phyloP scores from a whole-genome alignment of 108 stramenopile species.

The Epithemia pelagica region DNA sequence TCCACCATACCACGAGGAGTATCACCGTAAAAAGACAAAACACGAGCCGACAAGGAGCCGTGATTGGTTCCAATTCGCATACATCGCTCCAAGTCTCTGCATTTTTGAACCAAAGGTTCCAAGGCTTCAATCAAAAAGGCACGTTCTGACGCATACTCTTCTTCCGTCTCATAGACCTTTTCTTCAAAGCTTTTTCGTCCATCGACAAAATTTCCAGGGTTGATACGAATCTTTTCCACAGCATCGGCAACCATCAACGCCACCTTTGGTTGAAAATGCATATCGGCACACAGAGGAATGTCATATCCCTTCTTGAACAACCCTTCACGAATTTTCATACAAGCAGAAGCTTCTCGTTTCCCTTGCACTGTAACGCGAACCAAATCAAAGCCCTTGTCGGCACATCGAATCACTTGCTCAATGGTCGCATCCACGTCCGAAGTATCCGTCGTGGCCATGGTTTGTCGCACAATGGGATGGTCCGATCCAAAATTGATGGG shows the following conservation, averaged over 20 bases:
- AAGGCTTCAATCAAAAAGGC: slow-evolving; percentile 74
- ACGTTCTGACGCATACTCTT: slow-evolving; percentile 70
- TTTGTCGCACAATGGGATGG: slow-evolving; percentile 94
- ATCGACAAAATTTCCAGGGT: slow-evolving; percentile 97
- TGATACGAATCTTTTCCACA: slow-evolving; percentile 96
- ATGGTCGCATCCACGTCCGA: slow-evolving; percentile 91
- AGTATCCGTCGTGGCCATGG: slow-evolving; percentile 96
- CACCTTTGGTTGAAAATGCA: slow-evolving; percentile 94
- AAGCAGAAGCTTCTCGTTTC: slow-evolving; percentile 84
- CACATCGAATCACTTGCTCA: slow-evolving; percentile 93
- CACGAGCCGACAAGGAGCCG: slow-evolving; percentile 84
- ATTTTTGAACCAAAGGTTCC: slow-evolving; percentile 88
- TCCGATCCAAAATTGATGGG: slow-evolving; percentile 93
- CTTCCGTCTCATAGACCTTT: slow-evolving; percentile 88
- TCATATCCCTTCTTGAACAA: slow-evolving; percentile 88
- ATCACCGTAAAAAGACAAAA: slow-evolving; percentile 91
- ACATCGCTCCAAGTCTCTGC: slow-evolving; percentile 84
- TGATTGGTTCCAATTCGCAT: slow-evolving; percentile 98
- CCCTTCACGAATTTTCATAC: slow-evolving; percentile 77
- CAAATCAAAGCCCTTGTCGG: slow-evolving; percentile 90
- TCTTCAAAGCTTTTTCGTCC: slow-evolving; percentile 91
- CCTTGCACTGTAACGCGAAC: slow-evolving; percentile 95
- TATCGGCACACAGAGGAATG: slow-evolving; percentile 96
- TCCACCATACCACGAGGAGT: slow-evolving; percentile 98
- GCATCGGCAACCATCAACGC: slow-evolving; percentile 90